Percentiles rank a stretch among this genome's conserved stretches.
Evolutionary conservation across 805 yeast species (phyloP).

Genomic region (Teunomyces funiuensis): DNA sequence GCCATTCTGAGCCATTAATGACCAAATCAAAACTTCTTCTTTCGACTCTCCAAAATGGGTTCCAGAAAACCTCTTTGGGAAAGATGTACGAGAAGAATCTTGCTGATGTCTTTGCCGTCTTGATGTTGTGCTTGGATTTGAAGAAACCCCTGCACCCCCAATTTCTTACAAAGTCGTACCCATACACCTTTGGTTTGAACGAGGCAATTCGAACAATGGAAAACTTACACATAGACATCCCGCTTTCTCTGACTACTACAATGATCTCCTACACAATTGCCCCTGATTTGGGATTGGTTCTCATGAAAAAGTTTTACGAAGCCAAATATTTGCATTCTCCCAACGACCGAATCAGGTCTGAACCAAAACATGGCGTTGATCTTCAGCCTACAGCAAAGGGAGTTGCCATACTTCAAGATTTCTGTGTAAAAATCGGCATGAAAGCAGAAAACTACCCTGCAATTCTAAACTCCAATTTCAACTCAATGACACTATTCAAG

Average conservation of each 20-base stretch:
- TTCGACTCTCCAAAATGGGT: slow-evolving; percentile 43
- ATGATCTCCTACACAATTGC: slow-evolving; percentile 56
- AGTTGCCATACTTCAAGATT: slow-evolving; percentile 62
- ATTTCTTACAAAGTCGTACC: slow-evolving; percentile 31
- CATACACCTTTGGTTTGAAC: slow-evolving; percentile 52
- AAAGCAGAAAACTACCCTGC: slow-evolving; percentile 37
- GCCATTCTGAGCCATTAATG: background rate
- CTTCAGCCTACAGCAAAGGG: slow-evolving; percentile 94
- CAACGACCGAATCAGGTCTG: slow-evolving; percentile 61
- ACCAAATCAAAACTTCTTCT: slow-evolving; percentile 18
- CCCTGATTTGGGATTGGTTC: slow-evolving; percentile 36
- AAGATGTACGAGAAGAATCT: slow-evolving; percentile 55
- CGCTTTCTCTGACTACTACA: slow-evolving; percentile 50
- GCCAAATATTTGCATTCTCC: slow-evolving; percentile 75
- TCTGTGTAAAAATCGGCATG: slow-evolving; percentile 58
- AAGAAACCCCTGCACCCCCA: slow-evolving; percentile 1
- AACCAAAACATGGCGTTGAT: slow-evolving; percentile 40
- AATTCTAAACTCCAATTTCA: slow-evolving; percentile 56
- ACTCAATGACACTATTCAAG: slow-evolving; percentile 67
- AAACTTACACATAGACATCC: slow-evolving; percentile 46
- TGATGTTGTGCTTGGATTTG: slow-evolving; percentile 40
- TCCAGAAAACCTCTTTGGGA: slow-evolving; percentile 54
- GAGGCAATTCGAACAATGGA: slow-evolving; percentile 56
- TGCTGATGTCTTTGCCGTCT: slow-evolving; percentile 56
- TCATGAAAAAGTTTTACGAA: slow-evolving; percentile 53